Base-by-base conservation (phyloP, 768 basidiomycete genomes). In the Tricholoma saponaceum region DNA sequence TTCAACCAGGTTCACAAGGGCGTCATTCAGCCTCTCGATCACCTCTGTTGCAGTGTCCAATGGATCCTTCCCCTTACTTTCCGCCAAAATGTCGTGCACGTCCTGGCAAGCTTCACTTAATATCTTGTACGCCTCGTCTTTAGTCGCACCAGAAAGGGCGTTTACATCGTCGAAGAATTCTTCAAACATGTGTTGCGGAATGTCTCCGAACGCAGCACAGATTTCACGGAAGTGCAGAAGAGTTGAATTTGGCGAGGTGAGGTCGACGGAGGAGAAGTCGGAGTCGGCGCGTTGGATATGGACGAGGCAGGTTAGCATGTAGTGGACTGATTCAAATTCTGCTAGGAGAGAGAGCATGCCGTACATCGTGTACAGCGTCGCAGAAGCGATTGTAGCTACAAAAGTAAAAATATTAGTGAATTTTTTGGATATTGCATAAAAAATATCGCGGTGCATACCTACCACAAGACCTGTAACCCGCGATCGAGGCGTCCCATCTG, bases 401-500 rank as follows among this genome's bases (percentile, higher is more conserved):
- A 32, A 30, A n/a, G 5, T 13, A 3, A n/a, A 23, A 28, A 28
- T 30, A 53, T 16, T 0, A 33, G 25, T 47, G 9, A 56, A 32
- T 10, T 23, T n/a, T 12, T 55, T 49, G 35, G 33, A 53, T 18
- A 30, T 33, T 16, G 10, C 8, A 50, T 37, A 56, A 14, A 35
- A 43, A 30, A 6, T 37, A 57, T 14, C 5, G 14, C 41, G 9
- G 13, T 35, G 59, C 69, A 50, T 51, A 75, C 74, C 69, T 55
- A 72, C 67, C 14, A 68, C 56, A 12, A 68, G 63, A 10, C 72
- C 73, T 51, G 70, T 71, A 46, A 67, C 49, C 59, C 66, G 70
- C 4, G 74, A 75, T 50, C 75, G 64, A 43, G 71, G 71, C 35
- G 68, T 69, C 30, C 75, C 75, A 67, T 76, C 72, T 26, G 60